Percentiles rank a stretch among this genome's conserved stretches.
Conservation (phyloP, 2,329 filamentous ascomycete species). For the Aspergillus sp. region DNA sequence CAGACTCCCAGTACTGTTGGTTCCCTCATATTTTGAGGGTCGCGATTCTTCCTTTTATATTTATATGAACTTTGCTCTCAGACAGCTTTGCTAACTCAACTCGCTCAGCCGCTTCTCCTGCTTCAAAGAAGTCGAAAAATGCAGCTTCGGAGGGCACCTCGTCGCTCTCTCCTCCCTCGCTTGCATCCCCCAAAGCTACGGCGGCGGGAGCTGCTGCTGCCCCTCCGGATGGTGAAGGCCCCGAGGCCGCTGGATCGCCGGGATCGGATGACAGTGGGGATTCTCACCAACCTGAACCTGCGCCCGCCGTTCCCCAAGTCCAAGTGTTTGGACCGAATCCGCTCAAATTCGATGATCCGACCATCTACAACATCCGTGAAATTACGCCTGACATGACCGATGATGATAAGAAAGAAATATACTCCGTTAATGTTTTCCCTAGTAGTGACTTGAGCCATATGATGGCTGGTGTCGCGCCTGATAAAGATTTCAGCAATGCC, state of each 20-base stretch:
- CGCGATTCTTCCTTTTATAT: not conserved
- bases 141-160: slow-evolving; percentile 32
- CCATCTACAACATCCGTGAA: slow-evolving; percentile 84
- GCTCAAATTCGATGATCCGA: slow-evolving; percentile 84
- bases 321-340: slow-evolving; percentile 92
- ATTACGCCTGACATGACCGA: slow-evolving; percentile 71
- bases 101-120: slow-evolving; percentile 27
- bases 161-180: slow-evolving; percentile 36
- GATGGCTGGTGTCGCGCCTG: slow-evolving; percentile 83
- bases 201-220: slow-evolving; percentile 53
- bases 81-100: slow-evolving; percentile 7
- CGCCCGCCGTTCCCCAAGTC: slow-evolving; percentile 62
- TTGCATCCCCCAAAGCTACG: slow-evolving; percentile 38
- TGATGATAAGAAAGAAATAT: slow-evolving; percentile 82
- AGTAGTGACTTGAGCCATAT: slow-evolving; percentile 73
- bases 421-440: slow-evolving; percentile 81
- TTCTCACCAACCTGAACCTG: slow-evolving; percentile 56
- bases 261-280: slow-evolving; percentile 56
- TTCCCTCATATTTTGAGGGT: slow-evolving; percentile 4
- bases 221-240: slow-evolving; percentile 9
- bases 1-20: slow-evolving; percentile 7
- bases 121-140: slow-evolving; percentile 35
- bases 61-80: not conserved
- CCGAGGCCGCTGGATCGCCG: slow-evolving; percentile 58
- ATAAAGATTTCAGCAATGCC: slow-evolving; percentile 91